Evolutionary conservation across 2,329 filamentous ascomycete genomes (phyloP), one percentile per base, ranked within the genome.

Genomic region (Xylariaceae sp.): DNA sequence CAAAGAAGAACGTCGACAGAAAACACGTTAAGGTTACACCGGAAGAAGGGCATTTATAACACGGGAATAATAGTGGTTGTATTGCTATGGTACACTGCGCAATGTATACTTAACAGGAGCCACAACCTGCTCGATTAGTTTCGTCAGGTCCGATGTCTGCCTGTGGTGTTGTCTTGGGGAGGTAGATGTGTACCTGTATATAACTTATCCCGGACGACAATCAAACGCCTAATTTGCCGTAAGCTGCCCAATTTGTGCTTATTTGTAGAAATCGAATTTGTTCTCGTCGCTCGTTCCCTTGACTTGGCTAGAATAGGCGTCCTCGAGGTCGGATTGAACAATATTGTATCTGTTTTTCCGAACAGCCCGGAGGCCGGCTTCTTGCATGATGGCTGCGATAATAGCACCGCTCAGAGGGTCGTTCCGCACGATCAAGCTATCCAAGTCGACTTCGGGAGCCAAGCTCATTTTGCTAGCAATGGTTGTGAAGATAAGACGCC

Each of bases 261-360:
- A 89, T 75, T 89, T 90, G 81, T 95, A 95, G 74, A 95, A 96
- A 72, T 96, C 92, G 69, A 95, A 95, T 76, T 88, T 89, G 74
- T 80, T 80, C 68, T 80, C 85, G 70, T 81, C 77, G 55, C 68
- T 77, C 49, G 78, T 76, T 10, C 79, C 89, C 84, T 97, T 97
- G 68, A 99, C 94, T 72, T 99, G 94, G 74, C 86, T 89, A 37
- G 91, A 92, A 74, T 99, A 99, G 42, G 94, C 94, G 72, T 97
- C 94, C 74, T 99, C 94, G 60, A 99, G 77, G 74, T 99, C 94
- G 59, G 82, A 85, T 78, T 99, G 94, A 67, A 99, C 97, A 71
- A 99, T 99, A 74, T 99, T 97, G 76, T 99, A 99, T 67, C 94
- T 80, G 75, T 99, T 97, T 85, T 96, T 97, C 67, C 92, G 83